Base-by-base conservation (phyloP, 2,329 filamentous ascomycete genomes). In the Parastagonospora avenae region DNA sequence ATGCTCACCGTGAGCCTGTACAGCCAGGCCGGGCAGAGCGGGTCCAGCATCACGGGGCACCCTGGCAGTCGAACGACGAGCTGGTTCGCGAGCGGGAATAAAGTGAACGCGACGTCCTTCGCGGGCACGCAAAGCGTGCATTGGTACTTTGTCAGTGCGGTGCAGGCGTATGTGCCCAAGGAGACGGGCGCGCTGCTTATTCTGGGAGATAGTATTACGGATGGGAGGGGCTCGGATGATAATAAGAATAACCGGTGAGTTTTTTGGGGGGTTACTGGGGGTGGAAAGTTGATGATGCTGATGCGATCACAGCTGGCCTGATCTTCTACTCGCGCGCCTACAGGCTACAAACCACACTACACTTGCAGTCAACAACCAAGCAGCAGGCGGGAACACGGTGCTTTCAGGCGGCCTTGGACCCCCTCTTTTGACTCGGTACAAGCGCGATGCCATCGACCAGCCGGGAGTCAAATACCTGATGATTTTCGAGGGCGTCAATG, bases 371-470 rank as follows among this genome's bases (percentile, higher is more conserved):
- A 76, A 80, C 55, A 89, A 89, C 73, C 82, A 88, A 70, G 86
- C 85, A 1, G 86, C 86, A 1, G 86, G 86, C 38, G 87, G 86
- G n/a, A 89, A 89, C 68, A 75, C 84, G 0, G 79, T 89, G 2
- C 78, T 89, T 1, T 72, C 74, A 8, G 85, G 86, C 44, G 83
- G 86, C 0, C 76, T 87, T 0, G 86, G 87, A 0, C 86, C 86
- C 2, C 84, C 82, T 32, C 79, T 83, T 0, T 72, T 87, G 29
- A 76, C 79, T 35, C 82, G 86, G 4, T 80, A 88, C 54, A 81
- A 86, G 63, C 80, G 86, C n/a, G 86, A 89, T 63, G 80, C 87
- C 2, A 76, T 89, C 2, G 68, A 80, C 0, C 81, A 84, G 29
- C 76, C 81, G 0, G 82, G 82, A 4, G 80, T 85, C 2, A 77